Evolutionary conservation across 2,329 filamentous ascomycete species (phyloP).

Genomic region (Alternaria triticina): DNA sequence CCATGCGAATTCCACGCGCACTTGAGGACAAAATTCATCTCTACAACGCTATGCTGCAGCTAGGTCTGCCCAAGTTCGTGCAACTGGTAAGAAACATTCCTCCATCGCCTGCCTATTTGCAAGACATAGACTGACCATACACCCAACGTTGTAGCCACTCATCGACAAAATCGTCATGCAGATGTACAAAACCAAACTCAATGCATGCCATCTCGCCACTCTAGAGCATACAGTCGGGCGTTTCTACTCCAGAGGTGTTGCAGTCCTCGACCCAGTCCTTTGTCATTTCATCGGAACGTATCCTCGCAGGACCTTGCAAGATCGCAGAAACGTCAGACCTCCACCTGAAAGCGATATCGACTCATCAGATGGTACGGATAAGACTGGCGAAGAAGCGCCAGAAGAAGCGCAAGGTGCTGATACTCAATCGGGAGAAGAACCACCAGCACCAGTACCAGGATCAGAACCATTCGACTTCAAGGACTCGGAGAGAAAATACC

Average conservation of each 20-base stretch:
- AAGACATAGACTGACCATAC: not conserved
- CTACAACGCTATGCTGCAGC: constrained; percentile 29
- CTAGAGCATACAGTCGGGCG: constrained; percentile 26
- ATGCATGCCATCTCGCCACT: constrained; percentile 16
- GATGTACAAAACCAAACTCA: constrained; percentile 17
- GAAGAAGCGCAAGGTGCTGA: not conserved
- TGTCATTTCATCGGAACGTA: constrained; percentile 26
- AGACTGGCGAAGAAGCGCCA: not conserved
- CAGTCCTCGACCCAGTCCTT: constrained; percentile 28
- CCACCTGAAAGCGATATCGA: no score
- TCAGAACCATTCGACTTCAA: not conserved
- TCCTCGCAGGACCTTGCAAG: constrained; percentile 1
- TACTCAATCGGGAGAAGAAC: not conserved
- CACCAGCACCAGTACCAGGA: not conserved
- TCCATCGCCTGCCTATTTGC: not conserved
- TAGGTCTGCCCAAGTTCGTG: constrained; percentile 16
- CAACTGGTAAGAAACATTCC: not conserved
- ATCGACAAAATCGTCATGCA: constrained; percentile 19
- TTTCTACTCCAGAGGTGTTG: constrained; percentile 16
- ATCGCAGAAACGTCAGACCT: constrained; percentile 9
- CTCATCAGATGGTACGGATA: not conserved
- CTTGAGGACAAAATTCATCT: constrained; percentile 26
- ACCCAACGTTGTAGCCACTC: constrained; percentile 2
- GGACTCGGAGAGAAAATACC: not conserved
- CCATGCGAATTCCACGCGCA: constrained; percentile 6